Conservation (phyloP, 257 asterid genomes). For the Ilex asprella region DNA sequence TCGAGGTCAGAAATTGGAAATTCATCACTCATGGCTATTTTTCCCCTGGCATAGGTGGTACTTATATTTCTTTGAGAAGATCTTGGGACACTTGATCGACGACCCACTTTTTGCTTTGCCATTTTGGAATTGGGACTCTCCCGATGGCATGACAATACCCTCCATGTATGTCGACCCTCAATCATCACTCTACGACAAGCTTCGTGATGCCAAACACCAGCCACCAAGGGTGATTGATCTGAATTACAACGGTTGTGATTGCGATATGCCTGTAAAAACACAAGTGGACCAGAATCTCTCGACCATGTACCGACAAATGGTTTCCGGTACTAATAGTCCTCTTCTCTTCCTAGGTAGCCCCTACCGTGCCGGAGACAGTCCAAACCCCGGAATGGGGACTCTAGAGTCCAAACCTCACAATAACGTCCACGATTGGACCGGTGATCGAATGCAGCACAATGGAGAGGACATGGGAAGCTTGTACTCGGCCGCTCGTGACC, state of each 20-base stretch:
- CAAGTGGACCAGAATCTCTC: constrained; percentile 19
- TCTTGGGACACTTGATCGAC: neutral
- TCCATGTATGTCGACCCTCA: constrained; percentile 8
- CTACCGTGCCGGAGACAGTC: constrained; percentile 22
- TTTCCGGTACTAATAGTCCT: constrained; percentile 19
- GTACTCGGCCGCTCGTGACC: constrained; percentile 11
- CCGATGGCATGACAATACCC: constrained; percentile 29
- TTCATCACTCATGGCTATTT: neutral
- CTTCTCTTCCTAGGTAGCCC: constrained; percentile 31
- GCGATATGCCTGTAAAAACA: constrained; percentile 14
- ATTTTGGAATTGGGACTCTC: constrained; percentile 43
- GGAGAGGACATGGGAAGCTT: constrained; percentile 45
- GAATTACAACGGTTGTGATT: constrained; percentile 13
- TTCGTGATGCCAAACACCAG: constrained; percentile 24
- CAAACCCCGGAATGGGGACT: constrained; percentile 34
- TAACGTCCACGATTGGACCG: constrained; percentile 32
- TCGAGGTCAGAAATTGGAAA: neutral
- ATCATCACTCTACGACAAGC: constrained; percentile 14
- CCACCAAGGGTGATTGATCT: constrained; percentile 31
- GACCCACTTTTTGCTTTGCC: neutral
- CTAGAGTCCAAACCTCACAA: constrained; percentile 36
- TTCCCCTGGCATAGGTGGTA: neutral
- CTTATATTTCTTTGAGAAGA: neutral
- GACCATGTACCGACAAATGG: constrained; percentile 34
- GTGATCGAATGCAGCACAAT: constrained; percentile 24